Base-by-base conservation (phyloP, 1,284 basidiomycete genomes). In the Rhodotorula sp. region DNA sequence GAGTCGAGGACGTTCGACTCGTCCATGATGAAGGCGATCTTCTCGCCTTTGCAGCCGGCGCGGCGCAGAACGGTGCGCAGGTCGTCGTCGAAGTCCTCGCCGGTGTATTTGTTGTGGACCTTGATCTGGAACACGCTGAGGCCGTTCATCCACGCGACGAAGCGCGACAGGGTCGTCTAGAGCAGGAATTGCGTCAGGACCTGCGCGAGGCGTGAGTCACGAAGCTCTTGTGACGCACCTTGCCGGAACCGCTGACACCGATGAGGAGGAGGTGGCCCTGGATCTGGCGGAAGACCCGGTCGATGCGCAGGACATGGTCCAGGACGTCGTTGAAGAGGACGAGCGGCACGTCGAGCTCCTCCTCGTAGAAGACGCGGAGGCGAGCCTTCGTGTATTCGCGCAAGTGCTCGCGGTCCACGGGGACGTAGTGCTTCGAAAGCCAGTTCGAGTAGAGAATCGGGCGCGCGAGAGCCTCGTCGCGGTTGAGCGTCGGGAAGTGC, bases 11-110 rank as follows among this genome's bases (percentile, higher is more conserved):
- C 95, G 79, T 99, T 99, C 1, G 93, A 97, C 82, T 99, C 97
- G 82, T 99, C 97, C 95, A 99, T 98, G 82, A 99, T 98, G 86
- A 99, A 99, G 81, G 94, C 98, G 54, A 99, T 91, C 83, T 98
- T 98, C 83, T 99, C 97, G 77, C 93, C 95, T 81, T 98, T 98
- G 84, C 94, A 97, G 10, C 97, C 97, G 1, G 96, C 86, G 44
- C 97, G 89, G 52, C 95, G 90, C 46, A 99, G 88, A 3, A 99
- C 93, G 0, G 89, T 91, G 45, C 97, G 89, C 59, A 99, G 85
- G 80, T 99, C 97, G 75, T 99, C 96, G 78, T 99, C 97, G 79
- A 99, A 99, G 82, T 99, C 94, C 44, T 95, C 94, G 34, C 92
- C 94, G 1, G 93, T 97, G 81, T 99, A 99, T 81, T 93, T 95